Percentiles rank a stretch among this genome's conserved stretches.
Conservation (phyloP, 2,329 filamentous ascomycete species). For the Thelonectria discophora region DNA sequence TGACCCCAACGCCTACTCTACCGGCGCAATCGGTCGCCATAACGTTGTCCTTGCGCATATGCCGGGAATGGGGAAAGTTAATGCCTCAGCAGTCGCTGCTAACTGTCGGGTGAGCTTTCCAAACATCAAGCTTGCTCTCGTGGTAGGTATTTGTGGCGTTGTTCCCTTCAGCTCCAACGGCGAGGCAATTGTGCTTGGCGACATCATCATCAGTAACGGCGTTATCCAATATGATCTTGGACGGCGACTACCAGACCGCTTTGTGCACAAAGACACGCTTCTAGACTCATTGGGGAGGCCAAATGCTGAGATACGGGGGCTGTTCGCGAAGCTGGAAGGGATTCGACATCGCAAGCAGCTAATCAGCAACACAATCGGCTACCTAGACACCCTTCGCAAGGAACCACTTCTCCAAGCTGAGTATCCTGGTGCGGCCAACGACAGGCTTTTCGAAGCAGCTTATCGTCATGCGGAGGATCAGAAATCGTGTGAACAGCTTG, state of each 20-base stretch:
- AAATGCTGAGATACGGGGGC: too few species aligned
- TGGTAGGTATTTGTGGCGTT: conserved; percentile 31
- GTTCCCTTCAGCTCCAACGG: conserved; percentile 25
- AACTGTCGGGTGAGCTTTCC: conserved; percentile 7
- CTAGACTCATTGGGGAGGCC: conserved; percentile 31
- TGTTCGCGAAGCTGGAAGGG: conserved; percentile 36
- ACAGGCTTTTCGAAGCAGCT: neutral
- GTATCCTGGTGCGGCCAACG: neutral
- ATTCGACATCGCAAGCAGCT: conserved; percentile 16
- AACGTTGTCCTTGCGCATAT: too few species aligned
- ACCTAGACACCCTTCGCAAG: neutral
- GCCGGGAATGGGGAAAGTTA: conserved; percentile 7
- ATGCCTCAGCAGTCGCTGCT: neutral
- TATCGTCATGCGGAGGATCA: neutral
- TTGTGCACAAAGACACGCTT: conserved; percentile 35
- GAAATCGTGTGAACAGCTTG: neutral
- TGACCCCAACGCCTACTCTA: too few species aligned
- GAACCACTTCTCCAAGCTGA: neutral
- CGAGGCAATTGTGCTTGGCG: conserved; percentile 37
- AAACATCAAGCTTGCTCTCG: neutral
- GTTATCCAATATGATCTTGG: too few species aligned
- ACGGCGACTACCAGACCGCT: conserved; percentile 31
- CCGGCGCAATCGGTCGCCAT: too few species aligned
- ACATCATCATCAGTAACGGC: conserved; percentile 40
- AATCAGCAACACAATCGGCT: neutral